A percentile compares a stretch with the other conserved stretches of the same genome.
These are phyloP conservation scores for Phytophthora cryptogea DNA, from an alignment of 352 stramenopile genomes.

Conservation along the genomic window DNA sequence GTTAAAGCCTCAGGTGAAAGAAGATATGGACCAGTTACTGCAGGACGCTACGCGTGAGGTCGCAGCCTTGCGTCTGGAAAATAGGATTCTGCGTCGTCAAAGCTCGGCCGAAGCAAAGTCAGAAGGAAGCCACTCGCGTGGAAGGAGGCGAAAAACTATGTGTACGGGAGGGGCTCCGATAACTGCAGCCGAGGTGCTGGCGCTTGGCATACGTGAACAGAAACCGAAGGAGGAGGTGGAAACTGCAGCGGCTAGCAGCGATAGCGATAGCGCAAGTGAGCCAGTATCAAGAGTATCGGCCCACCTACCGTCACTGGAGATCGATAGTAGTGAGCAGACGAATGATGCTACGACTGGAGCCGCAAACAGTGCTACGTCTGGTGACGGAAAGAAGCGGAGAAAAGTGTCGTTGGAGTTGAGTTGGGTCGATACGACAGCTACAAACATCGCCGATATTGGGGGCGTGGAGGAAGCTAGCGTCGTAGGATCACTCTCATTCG, in stretches of 20 bases:
- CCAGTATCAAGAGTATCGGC: not conserved
- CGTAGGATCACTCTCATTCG: not conserved
- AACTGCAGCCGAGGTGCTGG: constrained; percentile 36
- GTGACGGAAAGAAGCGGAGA: constrained; percentile 15
- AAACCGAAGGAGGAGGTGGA: constrained; percentile 1
- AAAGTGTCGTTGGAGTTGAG: constrained; percentile 30
- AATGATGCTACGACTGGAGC: not conserved
- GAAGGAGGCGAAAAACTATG: constrained; percentile 25
- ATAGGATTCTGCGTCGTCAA: constrained; percentile 40
- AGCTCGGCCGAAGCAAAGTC: constrained; percentile 2
- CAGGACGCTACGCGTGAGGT: constrained; percentile 41
- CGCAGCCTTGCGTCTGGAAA: constrained; percentile 41
- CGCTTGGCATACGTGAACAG: constrained; percentile 18
- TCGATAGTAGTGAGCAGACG: constrained; percentile 14
- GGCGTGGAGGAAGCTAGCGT: not conserved
- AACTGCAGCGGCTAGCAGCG: constrained; percentile 3
- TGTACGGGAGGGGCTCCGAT: constrained; percentile 8
- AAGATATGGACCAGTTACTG: constrained; percentile 41
- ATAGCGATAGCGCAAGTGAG: constrained; percentile 21
- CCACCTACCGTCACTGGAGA: constrained; percentile 18
- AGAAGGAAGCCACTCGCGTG: constrained; percentile 3
- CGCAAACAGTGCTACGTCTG: not conserved
- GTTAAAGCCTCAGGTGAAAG: constrained; percentile 8
- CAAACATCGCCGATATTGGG: not conserved
- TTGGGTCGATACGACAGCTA: constrained; percentile 29